Evolutionary conservation across 306 rosid species (phyloP), one percentile per base, ranked within the genome.

Genomic region (Castanea sativa): DNA sequence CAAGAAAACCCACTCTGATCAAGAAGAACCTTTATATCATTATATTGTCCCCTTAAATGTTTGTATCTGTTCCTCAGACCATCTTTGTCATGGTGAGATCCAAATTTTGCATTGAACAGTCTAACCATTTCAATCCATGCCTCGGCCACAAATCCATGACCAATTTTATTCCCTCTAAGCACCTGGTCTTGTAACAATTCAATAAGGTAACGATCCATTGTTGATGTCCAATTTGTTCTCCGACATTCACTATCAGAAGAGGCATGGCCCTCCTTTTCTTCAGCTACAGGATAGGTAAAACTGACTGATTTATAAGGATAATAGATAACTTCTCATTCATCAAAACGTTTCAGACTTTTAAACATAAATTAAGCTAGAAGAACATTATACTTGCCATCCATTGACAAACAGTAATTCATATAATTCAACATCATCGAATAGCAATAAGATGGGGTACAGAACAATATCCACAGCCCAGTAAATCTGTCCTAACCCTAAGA

Each of bases 191-290:
- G 38, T 35, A 77, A 60, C 68, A 77, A 68, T 60, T 77, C 80
- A 68, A 20, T 19, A 41, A 77, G 51, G 71, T 68, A 77, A 68
- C 68, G 59, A 33, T 77, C 74, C 80, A 77, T 77, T 20, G 71
- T 55, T 2, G 74, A 67, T 20, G 67, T 77, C 80, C 80, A 77
- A 33, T 20, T 27, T 58, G 14, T 33, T 77, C 65, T 71, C 27
- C 8, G 49, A 35, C 45, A 77, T 32, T 33, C 85, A 53, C 75
- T 51, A 25, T 49, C 80, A 51, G 55, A 77, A 67, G 45, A 59
- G 20, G 75, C 53, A 76, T 69, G 75, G 57, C 70, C 65, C 45
- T 58, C 74, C 78, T 78, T 80, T 29, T 83, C 85, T 83, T 78
- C 82, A 76, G 77, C 85, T 80, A 71, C 80, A 70, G 19, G 29